Evolutionary conservation across 1,139 yeast species (phyloP), one percentile per base, ranked within the genome.

Genomic region (Pichia sp.): DNA sequence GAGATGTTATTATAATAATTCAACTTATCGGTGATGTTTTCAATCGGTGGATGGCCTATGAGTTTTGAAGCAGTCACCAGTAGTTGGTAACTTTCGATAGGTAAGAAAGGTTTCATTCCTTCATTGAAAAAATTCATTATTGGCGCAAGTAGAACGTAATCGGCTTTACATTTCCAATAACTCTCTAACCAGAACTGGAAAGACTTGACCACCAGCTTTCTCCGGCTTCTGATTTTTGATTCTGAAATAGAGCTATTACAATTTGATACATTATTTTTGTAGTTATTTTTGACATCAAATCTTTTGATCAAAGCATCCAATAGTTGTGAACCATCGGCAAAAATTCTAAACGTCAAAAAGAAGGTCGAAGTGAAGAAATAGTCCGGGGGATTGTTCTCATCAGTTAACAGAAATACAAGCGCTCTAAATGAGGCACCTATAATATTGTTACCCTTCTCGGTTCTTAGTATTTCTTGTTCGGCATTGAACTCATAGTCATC

Each of bases 111-210:
- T 15, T 81, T 75, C 29, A 84, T 75, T 15, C 85, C 89, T 69
- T 87, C 93, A 68, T 87, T 87, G 66, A 88, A 85, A 64, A 90
- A 86, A 65, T 86, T 86, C 44, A 87, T 76, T 64, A 90, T 72
- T 0, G 90, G 84, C 10, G 93, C 82, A 49, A 90, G 70, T 38
- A 84, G 74, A 29, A 71, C 73, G 58, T 78, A 80, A 65, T 90
- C 97, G 13, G 73, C 63, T 54, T 77, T 80, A 5, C 68, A 65
- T 61, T 82, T 80, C 97, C 97, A 92, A 67, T 86, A 90, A 53
- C 93, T 85, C 69, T 89, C 95, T 70, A 90, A 72, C 98, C 98
- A 92, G 51, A 83, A 73, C 64, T 82, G 87, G 64, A 90, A 82
- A 69, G 87, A 75, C 62, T 79, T 81, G 60, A 85, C 82, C 45